A percentile compares a stretch with the other conserved stretches of the same genome.
These are phyloP conservation scores for Phytophthora syringae DNA, from an alignment of 352 stramenopile species.

Conservation along the genomic window DNA sequence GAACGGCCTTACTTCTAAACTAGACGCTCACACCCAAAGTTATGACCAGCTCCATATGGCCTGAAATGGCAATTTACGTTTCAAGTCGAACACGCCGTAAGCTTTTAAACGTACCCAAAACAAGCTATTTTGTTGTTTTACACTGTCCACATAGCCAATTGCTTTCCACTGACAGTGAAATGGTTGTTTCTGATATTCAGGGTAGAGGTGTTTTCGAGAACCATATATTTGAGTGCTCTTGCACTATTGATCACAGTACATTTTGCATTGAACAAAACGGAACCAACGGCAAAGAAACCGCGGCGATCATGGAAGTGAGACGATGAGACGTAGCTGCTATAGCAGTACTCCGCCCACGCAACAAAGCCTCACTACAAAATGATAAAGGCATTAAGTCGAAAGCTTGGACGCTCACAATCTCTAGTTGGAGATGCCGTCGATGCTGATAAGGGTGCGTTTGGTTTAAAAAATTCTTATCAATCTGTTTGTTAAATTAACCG, in stretches of 20 bases:
- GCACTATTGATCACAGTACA: too few relatives aligned
- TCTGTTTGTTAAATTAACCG: too few relatives aligned
- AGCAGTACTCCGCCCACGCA: background rate
- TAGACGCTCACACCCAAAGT: too few relatives aligned
- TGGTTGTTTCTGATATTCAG: slow-evolving; percentile 14
- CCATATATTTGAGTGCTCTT: background rate
- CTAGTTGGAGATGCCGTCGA: background rate
- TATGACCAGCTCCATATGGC: too few relatives aligned
- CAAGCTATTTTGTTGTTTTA: too few relatives aligned
- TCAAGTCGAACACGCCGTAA: too few relatives aligned
- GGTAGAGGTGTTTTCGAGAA: slow-evolving; percentile 5
- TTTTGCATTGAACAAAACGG: background rate
- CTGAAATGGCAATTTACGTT: too few relatives aligned
- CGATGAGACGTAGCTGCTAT: background rate
- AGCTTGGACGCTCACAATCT: slow-evolving; percentile 5
- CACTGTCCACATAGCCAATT: background rate
- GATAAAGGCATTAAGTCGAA: slow-evolving; percentile 19
- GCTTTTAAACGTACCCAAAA: too few relatives aligned
- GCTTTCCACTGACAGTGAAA: background rate
- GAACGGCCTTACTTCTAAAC: too few relatives aligned
- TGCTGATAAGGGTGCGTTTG: slow-evolving; percentile 11
- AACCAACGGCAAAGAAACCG: background rate
- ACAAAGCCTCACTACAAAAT: slow-evolving; percentile 2
- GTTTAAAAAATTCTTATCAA: too few relatives aligned
- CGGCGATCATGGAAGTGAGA: background rate